These are phyloP conservation scores for Zygotorulaspora mrakii DNA, from an alignment of 1,139 yeast genomes.

Conservation along the genomic window DNA sequence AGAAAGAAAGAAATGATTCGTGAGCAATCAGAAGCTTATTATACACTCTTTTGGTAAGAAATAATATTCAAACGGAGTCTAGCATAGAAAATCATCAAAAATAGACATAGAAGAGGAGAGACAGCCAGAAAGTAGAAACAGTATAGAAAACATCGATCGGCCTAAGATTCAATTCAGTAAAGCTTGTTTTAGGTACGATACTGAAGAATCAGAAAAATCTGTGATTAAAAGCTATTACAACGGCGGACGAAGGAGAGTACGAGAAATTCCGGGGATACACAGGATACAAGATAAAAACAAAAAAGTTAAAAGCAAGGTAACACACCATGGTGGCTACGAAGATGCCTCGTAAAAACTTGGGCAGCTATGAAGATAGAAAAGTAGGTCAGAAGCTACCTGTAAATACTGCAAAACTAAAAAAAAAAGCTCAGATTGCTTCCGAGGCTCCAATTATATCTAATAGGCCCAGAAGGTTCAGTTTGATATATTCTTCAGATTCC, in stretches of 20 bases:
- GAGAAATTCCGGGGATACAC: background rate
- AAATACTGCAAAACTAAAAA: conserved; percentile 17
- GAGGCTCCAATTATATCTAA: conserved; percentile 1
- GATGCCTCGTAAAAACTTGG: conserved; percentile 26
- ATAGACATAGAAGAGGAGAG: background rate
- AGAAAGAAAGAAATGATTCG: conserved; percentile 1
- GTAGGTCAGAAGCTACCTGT: conserved; percentile 28
- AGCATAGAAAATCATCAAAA: too few species aligned
- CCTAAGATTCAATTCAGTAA: too few species aligned
- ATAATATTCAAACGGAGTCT: background rate
- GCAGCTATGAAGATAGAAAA: conserved; percentile 6
- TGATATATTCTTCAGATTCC: conserved; percentile 37
- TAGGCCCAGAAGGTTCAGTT: conserved; percentile 37
- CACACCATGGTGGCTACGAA: conserved; percentile 24
- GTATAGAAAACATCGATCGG: too few species aligned
- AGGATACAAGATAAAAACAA: conserved; percentile 1
- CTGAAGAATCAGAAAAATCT: background rate
- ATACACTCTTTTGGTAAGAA: conserved; percentile 1
- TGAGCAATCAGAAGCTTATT: background rate
- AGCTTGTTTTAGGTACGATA: background rate
- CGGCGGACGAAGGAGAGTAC: background rate
- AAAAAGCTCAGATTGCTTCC: conserved; percentile 4
- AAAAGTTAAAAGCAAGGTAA: background rate
- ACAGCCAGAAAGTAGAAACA: too few species aligned
- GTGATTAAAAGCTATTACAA: background rate